Percentiles rank a stretch among this genome's conserved stretches.
These are phyloP conservation scores for Ophiostoma sp. DNA, from an alignment of 2,329 filamentous ascomycete species.

Conservation along the genomic window DNA sequence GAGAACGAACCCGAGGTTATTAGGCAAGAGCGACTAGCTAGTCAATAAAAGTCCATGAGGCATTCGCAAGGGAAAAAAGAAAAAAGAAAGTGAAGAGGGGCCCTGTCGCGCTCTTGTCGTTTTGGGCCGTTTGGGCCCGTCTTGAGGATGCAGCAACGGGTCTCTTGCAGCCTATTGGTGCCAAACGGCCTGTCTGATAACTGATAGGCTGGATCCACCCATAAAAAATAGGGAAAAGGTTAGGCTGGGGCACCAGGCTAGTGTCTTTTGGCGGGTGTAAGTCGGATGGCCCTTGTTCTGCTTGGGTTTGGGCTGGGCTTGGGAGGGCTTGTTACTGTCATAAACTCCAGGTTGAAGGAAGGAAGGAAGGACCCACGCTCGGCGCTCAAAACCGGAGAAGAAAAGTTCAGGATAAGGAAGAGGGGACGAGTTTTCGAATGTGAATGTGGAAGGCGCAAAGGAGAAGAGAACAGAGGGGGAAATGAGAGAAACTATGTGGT, in stretches of 20 bases:
- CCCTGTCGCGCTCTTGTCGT: not conserved
- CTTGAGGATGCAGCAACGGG: not conserved
- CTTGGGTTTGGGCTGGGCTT: not conserved
- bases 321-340: not conserved
- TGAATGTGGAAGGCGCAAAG: not conserved
- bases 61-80: not conserved
- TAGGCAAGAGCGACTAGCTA: not conserved
- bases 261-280: constrained; percentile 6
- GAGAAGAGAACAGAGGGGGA: not conserved
- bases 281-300: not conserved
- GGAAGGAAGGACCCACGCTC: constrained; percentile 5
- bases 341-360: not conserved
- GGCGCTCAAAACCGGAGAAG: not conserved
- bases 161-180: not conserved
- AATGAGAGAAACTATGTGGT: not conserved
- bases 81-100: not conserved
- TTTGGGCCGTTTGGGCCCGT: not conserved
- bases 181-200: not conserved
- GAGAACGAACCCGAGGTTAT: not conserved
- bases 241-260: constrained; percentile 13
- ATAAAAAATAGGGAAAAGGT: constrained; percentile 10
- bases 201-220: constrained; percentile 1
- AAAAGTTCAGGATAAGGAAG: not conserved
- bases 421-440: not conserved
- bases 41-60: not conserved